phyloP scores from a whole-genome alignment of 371 early-diverging fungal genomes.

The Mycotypha africana region DNA sequence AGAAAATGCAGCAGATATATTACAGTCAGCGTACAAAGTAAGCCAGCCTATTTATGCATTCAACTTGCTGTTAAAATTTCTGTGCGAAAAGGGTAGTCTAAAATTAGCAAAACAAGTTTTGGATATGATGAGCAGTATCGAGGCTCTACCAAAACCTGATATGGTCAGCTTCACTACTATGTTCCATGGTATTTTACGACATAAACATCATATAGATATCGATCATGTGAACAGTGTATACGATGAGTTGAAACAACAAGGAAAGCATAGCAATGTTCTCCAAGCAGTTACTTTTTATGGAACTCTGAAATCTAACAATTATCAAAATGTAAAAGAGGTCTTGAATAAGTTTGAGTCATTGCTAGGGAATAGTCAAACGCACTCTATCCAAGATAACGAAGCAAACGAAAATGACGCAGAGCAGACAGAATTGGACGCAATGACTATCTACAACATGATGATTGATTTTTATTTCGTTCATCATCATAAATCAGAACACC shows the following conservation, averaged over 20 bases:
- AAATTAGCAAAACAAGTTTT: constrained; percentile 22
- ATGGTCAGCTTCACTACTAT: constrained; percentile 34
- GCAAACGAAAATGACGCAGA: too few species aligned
- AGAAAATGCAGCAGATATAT: constrained; percentile 17
- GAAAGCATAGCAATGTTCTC: constrained; percentile 16
- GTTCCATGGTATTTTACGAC: constrained; percentile 29
- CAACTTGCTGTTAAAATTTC: constrained; percentile 24
- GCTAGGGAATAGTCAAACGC: constrained; percentile 4
- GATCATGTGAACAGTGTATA: constrained; percentile 16
- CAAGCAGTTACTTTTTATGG: constrained; percentile 28
- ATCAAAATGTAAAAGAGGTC: background rate
- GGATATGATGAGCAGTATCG: constrained; percentile 16
- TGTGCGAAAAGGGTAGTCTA: constrained; percentile 22
- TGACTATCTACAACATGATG: constrained; percentile 36
- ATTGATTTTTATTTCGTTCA: constrained; percentile 38
- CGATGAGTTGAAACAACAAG: constrained; percentile 12
- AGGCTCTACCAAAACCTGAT: constrained; percentile 32
- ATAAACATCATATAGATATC: constrained; percentile 5
- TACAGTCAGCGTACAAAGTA: constrained; percentile 12
- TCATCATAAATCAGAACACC: constrained; percentile 13
- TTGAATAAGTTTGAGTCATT: constrained; percentile 16
- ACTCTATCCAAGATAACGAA: constrained; percentile 1
- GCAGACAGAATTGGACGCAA: constrained; percentile 10
- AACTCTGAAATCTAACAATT: constrained; percentile 8
- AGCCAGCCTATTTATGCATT: constrained; percentile 14